Evolutionary conservation across 2,329 filamentous ascomycete species (phyloP).

Genomic region (Cercospora berteroae): DNA sequence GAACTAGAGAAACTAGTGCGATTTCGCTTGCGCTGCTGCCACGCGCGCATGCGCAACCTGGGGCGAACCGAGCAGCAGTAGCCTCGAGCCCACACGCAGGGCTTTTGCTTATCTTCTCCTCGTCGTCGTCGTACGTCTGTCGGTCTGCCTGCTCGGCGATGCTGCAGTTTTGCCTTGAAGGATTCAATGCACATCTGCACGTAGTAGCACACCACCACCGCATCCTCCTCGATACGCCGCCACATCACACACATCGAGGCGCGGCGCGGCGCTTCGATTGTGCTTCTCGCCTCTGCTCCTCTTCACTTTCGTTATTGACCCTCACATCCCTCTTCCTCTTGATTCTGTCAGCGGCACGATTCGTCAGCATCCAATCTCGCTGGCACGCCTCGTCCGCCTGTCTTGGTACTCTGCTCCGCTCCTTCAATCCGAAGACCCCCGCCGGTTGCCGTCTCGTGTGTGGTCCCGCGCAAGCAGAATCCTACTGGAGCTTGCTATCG

Average conservation of each 20-base stretch:
- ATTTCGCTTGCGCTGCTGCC: not conserved
- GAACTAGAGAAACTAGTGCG: not conserved
- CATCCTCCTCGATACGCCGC: constrained; percentile 7
- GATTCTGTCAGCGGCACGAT: not conserved
- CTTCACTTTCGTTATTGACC: not conserved
- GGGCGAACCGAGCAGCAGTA: not conserved
- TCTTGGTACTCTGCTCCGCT: not conserved
- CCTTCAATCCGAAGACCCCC: not conserved
- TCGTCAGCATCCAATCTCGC: not conserved
- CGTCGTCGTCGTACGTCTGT: not conserved
- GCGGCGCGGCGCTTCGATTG: not conserved
- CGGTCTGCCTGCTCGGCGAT: not conserved
- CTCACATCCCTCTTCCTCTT: not conserved
- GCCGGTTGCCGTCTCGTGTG: not conserved
- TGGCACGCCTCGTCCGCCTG: not conserved
- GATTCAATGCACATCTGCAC: not conserved
- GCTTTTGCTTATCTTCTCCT: not conserved
- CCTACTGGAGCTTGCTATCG: not conserved
- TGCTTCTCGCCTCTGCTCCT: not conserved
- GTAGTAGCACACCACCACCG: not conserved
- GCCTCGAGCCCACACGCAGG: not conserved
- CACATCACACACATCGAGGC: not conserved
- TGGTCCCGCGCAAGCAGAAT: not conserved
- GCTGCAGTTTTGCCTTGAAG: not conserved
- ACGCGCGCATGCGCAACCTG: not conserved